phyloP scores from a whole-genome alignment of 139 green algal genomes.

The Volvox africanus region DNA sequence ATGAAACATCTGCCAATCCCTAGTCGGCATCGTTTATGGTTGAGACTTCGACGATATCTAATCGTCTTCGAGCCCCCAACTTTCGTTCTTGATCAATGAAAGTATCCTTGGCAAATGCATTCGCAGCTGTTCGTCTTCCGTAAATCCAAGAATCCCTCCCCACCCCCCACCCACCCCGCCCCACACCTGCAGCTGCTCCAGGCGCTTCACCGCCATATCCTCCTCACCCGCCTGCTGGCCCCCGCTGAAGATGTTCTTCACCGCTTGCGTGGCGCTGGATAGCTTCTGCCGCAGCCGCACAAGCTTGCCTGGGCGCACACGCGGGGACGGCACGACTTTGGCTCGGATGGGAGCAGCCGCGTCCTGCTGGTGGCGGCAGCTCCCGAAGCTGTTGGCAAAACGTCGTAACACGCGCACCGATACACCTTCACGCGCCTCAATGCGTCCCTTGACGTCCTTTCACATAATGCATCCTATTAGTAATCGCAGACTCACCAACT shows the following conservation, averaged over 20 bases:
- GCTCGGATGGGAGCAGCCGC: no score
- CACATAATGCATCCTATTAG: no score
- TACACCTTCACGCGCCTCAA: no score
- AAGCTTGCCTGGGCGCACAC: slow-evolving; percentile 56
- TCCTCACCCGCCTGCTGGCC: slow-evolving; percentile 65
- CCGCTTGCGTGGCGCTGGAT: slow-evolving; percentile 56
- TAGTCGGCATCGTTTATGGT: slow-evolving; percentile 99
- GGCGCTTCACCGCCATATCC: slow-evolving; percentile 77
- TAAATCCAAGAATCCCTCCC: no score
- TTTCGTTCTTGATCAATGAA: slow-evolving; percentile 99
- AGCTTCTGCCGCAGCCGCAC: slow-evolving; percentile 90
- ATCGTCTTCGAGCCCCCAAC: slow-evolving; percentile 99
- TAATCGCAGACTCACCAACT: no score
- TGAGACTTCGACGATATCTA: slow-evolving; percentile 99
- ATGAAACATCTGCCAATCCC: slow-evolving; percentile 94
- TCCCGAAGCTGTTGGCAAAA: no score
- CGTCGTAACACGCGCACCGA: no score
- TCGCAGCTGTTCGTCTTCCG: no score
- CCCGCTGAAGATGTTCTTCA: slow-evolving; percentile 92
- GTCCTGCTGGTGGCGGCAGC: no score
- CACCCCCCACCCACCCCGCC: neutral
- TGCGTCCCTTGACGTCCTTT: no score
- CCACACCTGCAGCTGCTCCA: slow-evolving; percentile 86
- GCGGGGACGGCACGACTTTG: no score
- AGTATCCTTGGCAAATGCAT: slow-evolving; percentile 99